These are phyloP conservation scores for Biscogniauxia mediterranea DNA, from an alignment of 2,329 filamentous ascomycete genomes.

Conservation along the genomic window DNA sequence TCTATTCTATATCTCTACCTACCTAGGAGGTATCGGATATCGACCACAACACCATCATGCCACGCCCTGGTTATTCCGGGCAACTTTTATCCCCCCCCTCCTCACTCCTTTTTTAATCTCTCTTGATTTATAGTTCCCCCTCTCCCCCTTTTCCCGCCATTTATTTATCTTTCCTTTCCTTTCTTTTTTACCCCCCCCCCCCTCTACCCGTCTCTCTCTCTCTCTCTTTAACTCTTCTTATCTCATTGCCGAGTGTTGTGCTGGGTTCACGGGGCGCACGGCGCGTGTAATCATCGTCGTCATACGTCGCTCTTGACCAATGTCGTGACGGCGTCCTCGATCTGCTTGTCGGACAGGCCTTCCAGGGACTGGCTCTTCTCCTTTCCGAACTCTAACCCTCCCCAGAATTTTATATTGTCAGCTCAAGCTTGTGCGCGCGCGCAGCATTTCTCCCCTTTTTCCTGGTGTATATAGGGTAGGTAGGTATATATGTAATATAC, in stretches of 20 bases:
- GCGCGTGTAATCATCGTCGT: neutral
- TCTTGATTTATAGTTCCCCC: neutral
- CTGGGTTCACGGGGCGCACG: too few species aligned
- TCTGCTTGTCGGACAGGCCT: conserved; percentile 58
- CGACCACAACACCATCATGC: too few species aligned
- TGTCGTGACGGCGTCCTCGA: conserved; percentile 56
- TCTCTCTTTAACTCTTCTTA: too few species aligned
- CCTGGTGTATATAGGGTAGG: too few species aligned
- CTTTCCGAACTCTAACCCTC: conserved; percentile 48
- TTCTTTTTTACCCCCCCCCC: conserved; percentile 3
- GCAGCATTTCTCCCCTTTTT: neutral
- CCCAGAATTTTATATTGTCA: conserved; percentile 18
- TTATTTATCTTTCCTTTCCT: neutral
- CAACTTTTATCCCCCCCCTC: too few species aligned
- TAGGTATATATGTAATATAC: neutral
- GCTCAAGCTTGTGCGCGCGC: conserved; percentile 1
- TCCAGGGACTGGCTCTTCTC: conserved; percentile 59
- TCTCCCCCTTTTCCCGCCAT: too few species aligned
- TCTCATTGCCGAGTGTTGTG: too few species aligned
- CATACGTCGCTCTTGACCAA: conserved; percentile 47
- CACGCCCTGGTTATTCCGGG: too few species aligned
- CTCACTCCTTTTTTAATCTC: too few species aligned
- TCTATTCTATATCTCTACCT: too few species aligned
- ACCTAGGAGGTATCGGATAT: too few species aligned
- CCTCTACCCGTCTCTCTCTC: neutral